Base-by-base conservation (phyloP, 371 early-diverging fungal species). In the Blastocladiella emersonii region DNA sequence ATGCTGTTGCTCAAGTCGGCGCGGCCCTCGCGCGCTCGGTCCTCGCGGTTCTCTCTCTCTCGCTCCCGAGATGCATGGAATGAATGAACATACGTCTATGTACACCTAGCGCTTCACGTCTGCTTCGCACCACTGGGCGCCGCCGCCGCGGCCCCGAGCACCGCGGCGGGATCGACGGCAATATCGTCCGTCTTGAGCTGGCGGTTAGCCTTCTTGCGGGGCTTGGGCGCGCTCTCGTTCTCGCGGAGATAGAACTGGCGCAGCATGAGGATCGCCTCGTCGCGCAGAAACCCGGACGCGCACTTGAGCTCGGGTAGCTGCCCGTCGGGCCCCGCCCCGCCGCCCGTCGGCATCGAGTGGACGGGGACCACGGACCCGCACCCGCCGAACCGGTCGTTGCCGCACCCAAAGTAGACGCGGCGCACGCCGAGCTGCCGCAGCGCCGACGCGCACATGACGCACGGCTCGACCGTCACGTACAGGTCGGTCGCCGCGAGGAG, bases 381-480 rank as follows among this genome's bases (percentile, higher is more conserved):
- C 8, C 98, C 98, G 34, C 98, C 98, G 78, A 97, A 97, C 62
- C 91, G 82, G 25, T 97, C 96, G 68, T 97, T 97, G 3, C 84
- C 81, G 67, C 90, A 88, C 2, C 96, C 96, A 76, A 80, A 95
- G 63, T 85, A 87, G 3, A 94, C 95, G 27, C 81, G 76, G 3
- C 85, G 77, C 21, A 96, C 82, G 3, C 81, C 80, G 27, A 85
- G 64, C 62, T 86, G 87, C 34, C 94, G 74, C 63, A 98, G 69
- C 7, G 97, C 93, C 49, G 92, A 84, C 5, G 94, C 91, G 66
- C 98, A 99, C 99, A 98, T 99, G 5, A 98, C 81, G 72, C 99
- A 99, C 3, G 99, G 99, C 74, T 98, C 99, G 1, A 99, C 94
- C 0, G 99, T 98, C 17, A 99, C 94, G 73, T 94, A 98, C 35